Evolutionary conservation across 2,329 filamentous ascomycete species (phyloP).

Genomic region (Microsporum ferrugineum): DNA sequence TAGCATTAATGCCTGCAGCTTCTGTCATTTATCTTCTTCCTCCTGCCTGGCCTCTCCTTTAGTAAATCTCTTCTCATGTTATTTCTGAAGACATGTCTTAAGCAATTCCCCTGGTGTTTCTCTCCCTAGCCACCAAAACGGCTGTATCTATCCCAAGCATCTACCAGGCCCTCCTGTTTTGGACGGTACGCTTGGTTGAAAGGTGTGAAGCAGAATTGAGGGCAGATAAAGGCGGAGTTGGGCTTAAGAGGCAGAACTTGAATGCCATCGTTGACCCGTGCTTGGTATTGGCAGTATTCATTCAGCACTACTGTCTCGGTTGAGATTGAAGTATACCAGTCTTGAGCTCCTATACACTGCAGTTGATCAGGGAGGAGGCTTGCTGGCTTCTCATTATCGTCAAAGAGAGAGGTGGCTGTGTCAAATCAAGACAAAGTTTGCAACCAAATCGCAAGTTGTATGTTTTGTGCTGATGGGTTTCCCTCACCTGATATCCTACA

Average conservation of each 20-base stretch:
- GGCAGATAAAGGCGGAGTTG: too few species aligned
- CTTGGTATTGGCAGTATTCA: too few species aligned
- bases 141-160: neutral
- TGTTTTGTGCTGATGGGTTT: neutral
- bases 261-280: too few species aligned
- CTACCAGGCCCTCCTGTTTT: neutral
- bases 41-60: neutral
- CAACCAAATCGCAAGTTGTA: neutral
- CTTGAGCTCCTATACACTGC: too few species aligned
- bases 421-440: neutral
- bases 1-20: neutral
- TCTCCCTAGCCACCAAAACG: neutral
- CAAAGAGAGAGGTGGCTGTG: too few species aligned
- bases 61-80: neutral
- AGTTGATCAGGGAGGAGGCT: too few species aligned
- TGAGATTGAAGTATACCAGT: too few species aligned
- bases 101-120: neutral
- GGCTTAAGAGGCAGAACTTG: too few species aligned
- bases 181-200: too few species aligned
- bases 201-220: too few species aligned
- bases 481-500: neutral
- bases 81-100: neutral
- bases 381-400: too few species aligned
- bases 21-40: neutral
- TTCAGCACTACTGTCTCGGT: too few species aligned